Conservation (phyloP, 768 basidiomycete genomes). For the Boletus rubroflammeus region DNA sequence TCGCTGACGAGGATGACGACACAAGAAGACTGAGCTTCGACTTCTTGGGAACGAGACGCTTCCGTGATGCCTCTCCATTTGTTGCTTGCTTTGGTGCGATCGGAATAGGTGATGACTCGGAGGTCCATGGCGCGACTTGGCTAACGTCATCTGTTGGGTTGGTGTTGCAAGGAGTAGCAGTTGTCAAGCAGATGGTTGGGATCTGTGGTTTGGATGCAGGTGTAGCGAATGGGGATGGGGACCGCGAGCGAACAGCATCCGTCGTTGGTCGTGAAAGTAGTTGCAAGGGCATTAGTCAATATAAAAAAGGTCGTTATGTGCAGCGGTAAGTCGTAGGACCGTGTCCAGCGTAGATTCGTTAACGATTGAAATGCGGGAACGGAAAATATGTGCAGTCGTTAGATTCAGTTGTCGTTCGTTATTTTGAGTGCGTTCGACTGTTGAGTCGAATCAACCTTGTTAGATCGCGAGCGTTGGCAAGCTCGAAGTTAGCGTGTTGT, state of each 20-base stretch:
- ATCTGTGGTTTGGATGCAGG: slow-evolving; percentile 30
- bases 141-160: slow-evolving; percentile 33
- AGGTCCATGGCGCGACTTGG: slow-evolving; percentile 24
- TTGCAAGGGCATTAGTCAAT: slow-evolving; percentile 30
- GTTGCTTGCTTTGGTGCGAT: slow-evolving; percentile 29
- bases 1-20: slow-evolving; percentile 24
- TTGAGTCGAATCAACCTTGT: slow-evolving; percentile 17
- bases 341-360: slow-evolving; percentile 25
- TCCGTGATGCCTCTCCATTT: slow-evolving; percentile 29
- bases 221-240: slow-evolving; percentile 28
- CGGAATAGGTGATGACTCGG: slow-evolving; percentile 13
- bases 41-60: slow-evolving; percentile 69
- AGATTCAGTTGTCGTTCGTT: slow-evolving; percentile 21
- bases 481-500: slow-evolving; percentile 13
- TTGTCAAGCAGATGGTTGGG: slow-evolving; percentile 68
- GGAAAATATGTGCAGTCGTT: slow-evolving; percentile 19
- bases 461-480: slow-evolving; percentile 14
- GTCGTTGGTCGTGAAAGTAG: slow-evolving; percentile 29
- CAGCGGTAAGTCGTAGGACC: slow-evolving; percentile 11
- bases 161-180: slow-evolving; percentile 59
- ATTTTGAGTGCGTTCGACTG: slow-evolving; percentile 15
- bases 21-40: slow-evolving; percentile 56
- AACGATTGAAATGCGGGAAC: slow-evolving; percentile 1
- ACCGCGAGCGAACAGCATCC: slow-evolving; percentile 23
- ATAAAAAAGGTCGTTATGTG: slow-evolving; percentile 25